phyloP scores from a whole-genome alignment of 1,284 basidiomycete species.

The Waitea zeae region DNA sequence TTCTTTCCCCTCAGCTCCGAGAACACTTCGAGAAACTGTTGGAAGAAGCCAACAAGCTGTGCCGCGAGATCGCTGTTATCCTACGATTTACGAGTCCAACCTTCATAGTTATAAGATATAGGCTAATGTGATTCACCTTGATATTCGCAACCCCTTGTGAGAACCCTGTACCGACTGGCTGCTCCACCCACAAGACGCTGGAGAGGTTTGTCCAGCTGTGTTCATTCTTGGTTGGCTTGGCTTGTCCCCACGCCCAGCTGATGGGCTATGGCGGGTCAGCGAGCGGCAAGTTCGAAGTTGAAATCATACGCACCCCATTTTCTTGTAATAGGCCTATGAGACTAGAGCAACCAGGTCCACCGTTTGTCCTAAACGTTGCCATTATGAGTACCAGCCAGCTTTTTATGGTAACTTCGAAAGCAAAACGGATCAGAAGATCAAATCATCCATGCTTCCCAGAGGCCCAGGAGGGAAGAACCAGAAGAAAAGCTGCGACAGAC shows the following conservation, averaged over 20 bases:
- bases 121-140: too few species aligned
- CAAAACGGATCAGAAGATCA: too few species aligned
- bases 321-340: constrained; percentile 31
- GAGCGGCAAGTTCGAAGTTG: not conserved
- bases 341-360: constrained; percentile 25
- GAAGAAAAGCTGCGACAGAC: not conserved
- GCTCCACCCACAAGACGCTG: constrained; percentile 29
- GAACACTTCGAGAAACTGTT: constrained; percentile 21
- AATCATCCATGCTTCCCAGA: constrained; percentile 24
- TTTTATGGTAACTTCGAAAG: too few species aligned
- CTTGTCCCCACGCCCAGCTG: constrained; percentile 41
- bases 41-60: constrained; percentile 19
- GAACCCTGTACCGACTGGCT: constrained; percentile 28
- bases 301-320: constrained; percentile 20
- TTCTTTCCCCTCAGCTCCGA: constrained; percentile 19
- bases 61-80: constrained; percentile 21
- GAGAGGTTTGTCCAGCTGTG: constrained; percentile 25
- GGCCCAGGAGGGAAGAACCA: constrained; percentile 31
- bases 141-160: constrained; percentile 17
- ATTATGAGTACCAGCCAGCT: too few species aligned
- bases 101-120: too few species aligned
- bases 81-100: too few species aligned
- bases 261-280: constrained; percentile 1
- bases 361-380: constrained; percentile 28
- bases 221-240: constrained; percentile 25